Base-by-base conservation (phyloP, 208 protist genomes). In the Acanthamoeba triangularis region DNA sequence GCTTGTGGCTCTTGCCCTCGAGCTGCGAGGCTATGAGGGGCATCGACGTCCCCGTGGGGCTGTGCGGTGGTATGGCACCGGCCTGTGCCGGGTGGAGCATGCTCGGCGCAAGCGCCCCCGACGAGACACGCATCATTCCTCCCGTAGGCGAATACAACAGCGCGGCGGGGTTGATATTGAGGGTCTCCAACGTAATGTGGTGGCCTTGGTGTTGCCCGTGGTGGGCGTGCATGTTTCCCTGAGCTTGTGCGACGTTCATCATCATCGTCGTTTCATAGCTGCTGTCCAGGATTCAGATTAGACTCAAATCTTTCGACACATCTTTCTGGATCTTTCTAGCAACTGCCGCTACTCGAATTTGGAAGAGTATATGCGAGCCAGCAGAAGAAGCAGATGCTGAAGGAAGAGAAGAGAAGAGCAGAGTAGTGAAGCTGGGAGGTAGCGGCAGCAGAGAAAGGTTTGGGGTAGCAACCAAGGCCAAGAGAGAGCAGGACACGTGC, bases 141-240 rank as follows among this genome's bases (percentile, higher is more conserved):
- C 76, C 76, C 3, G 76, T 85, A 14, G 76, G 76, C 18, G 76
- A 85, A 20, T 85, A 85, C 18, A 85, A 44, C 76, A 85, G 25
- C 11, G 76, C 76, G 23, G 35, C 30, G 6, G 76, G 76, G n/a
- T 85, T 85, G 76, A 85, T 85, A 44, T 85, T 59, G 76, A 85
- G 76, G 5, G 76, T 18, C 5, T 85, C 76, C 76, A 85, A 20
- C 6, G 35, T 33, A 13, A 85, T 5, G 10, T 52, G 76, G 8
- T 49, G 76, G 6, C 35, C 35, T 14, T 23, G 33, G 28, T 82
- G 74, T 14, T 41, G 74, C 14, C 11, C 74, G 41, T 52, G 74
- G 74, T 82, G 30, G 0, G 23, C 2, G 41, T 47, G 35, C 76
- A 85, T 52, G 10, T 7, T 37, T 25, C 28, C 20, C 16, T 47